Evolutionary conservation across 2,329 filamentous ascomycete species (phyloP).

Genomic region (Botrytis cinerea): DNA sequence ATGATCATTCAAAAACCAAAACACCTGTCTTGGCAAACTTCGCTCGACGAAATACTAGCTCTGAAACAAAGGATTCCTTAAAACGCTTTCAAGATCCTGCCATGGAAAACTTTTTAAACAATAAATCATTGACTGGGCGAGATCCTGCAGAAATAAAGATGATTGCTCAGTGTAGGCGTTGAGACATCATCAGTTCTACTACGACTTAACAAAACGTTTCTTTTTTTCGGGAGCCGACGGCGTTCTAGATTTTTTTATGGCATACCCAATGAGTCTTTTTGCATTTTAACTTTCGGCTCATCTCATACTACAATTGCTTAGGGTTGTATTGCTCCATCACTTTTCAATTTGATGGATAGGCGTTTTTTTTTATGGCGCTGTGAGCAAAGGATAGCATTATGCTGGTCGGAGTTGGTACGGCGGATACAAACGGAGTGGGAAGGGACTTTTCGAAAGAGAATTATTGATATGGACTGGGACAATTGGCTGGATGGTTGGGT

Average conservation of each 20-base stretch:
- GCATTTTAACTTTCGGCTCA: neutral
- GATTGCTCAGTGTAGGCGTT: conserved; percentile 6
- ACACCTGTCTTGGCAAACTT: neutral
- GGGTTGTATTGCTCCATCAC: neutral
- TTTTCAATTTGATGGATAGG: neutral
- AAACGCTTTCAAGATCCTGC: neutral
- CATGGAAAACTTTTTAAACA: neutral
- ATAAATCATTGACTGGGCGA: neutral
- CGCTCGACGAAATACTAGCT: neutral
- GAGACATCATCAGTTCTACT: neutral
- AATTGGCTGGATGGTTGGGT: neutral
- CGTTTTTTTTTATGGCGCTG: conserved; percentile 1
- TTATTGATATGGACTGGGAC: neutral
- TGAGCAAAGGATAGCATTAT: neutral
- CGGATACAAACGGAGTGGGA: neutral
- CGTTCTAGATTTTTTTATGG: conserved; percentile 2
- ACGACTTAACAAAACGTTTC: neutral
- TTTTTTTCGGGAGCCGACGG: neutral
- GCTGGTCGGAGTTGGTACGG: neutral
- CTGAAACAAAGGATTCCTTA: neutral
- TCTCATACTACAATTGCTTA: neutral
- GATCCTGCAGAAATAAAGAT: conserved; percentile 2
- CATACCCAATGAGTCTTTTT: conserved; percentile 14
- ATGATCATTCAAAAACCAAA: neutral
- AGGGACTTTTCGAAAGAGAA: neutral